Conservation (phyloP, 169 alveolate genomes). For the Plasmodium knowlesi region DNA sequence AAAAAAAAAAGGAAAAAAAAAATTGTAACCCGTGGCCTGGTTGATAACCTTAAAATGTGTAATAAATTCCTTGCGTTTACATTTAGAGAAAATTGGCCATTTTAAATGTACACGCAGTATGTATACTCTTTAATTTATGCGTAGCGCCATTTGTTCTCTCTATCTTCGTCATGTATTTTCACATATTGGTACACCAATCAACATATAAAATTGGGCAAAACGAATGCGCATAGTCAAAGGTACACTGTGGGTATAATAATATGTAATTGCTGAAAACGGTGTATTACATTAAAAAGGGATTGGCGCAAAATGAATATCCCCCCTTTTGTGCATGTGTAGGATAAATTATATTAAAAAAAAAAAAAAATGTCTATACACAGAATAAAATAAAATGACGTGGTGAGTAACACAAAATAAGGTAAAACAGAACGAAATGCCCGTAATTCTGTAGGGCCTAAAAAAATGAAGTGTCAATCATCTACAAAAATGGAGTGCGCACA, state of each 20-base stretch:
- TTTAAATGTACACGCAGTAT: neutral
- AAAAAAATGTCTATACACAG: neutral
- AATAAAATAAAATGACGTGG: neutral
- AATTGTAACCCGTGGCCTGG: neutral
- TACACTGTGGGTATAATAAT: neutral
- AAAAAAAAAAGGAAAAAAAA: neutral
- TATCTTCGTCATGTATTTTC: neutral
- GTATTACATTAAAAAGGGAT: neutral
- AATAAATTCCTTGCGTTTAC: neutral
- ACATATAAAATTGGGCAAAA: neutral
- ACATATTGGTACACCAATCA: neutral
- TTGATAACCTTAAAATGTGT: neutral
- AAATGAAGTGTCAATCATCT: neutral
- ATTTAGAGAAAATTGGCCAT: neutral
- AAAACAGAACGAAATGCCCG: neutral
- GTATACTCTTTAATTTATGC: neutral
- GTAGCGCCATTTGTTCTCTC: neutral
- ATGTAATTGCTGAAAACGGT: neutral
- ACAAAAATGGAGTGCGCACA: neutral
- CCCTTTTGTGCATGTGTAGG: neutral
- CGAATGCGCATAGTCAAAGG: neutral
- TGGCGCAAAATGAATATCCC: neutral
- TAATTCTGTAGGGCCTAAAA: neutral
- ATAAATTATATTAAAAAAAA: neutral
- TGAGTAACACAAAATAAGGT: neutral